A percentile compares a stretch with the other conserved stretches of the same genome.
phyloP scores from a whole-genome alignment of 306 rosid genomes.

The barrel medic (Medicago truncatula) region DNA sequence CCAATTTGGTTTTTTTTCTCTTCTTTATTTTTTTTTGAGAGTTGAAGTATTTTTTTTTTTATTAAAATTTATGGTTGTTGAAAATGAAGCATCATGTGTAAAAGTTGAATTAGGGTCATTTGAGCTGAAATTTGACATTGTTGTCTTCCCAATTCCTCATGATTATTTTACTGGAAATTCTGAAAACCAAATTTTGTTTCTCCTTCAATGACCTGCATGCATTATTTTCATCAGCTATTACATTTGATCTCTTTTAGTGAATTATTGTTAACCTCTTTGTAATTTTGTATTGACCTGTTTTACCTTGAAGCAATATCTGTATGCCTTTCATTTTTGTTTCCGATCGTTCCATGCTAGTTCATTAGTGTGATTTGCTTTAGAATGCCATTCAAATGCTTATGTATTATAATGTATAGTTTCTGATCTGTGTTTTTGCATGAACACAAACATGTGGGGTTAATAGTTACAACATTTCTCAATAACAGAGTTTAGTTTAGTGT shows the following conservation, averaged over 20 bases:
- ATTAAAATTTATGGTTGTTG: too few species aligned
- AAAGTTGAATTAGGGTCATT: constrained; percentile 35
- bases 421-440: too few species aligned
- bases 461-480: too few species aligned
- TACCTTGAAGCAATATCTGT: constrained; percentile 26
- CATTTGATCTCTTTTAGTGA: constrained; percentile 39
- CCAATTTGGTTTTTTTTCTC: not conserved
- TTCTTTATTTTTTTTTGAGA: too few species aligned
- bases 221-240: constrained; percentile 37
- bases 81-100: not conserved
- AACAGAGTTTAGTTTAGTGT: too few species aligned
- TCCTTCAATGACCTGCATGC: constrained; percentile 36
- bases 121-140: constrained; percentile 7
- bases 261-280: not conserved
- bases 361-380: constrained; percentile 5
- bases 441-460: too few species aligned
- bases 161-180: constrained; percentile 21
- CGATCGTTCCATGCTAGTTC: not conserved
- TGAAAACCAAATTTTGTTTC: constrained; percentile 24
- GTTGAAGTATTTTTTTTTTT: too few species aligned
- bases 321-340: constrained; percentile 20
- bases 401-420: too few species aligned
- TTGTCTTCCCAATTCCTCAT: not conserved
- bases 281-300: constrained; percentile 5
- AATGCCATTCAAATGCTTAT: not conserved